These are phyloP conservation scores for Nephelium lappaceum DNA, from an alignment of 345 rosid species.

Conservation along the genomic window DNA sequence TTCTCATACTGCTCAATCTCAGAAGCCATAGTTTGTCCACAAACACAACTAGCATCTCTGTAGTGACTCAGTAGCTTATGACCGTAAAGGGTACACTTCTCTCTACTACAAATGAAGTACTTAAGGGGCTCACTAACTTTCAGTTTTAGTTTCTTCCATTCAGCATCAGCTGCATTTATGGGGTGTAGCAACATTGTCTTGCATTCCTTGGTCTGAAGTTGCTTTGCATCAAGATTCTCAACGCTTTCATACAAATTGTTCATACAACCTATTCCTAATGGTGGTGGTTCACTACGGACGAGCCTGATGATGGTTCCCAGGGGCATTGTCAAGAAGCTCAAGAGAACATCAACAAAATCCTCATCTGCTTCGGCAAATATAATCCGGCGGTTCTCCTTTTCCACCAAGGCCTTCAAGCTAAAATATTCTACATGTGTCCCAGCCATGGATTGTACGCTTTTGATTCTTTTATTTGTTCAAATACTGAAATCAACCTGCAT, in stretches of 20 bases:
- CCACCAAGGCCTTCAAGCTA: slow-evolving; percentile 30
- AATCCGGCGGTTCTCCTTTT: slow-evolving; percentile 24
- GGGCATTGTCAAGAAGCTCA: slow-evolving; percentile 34
- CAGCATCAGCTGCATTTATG: slow-evolving; percentile 11
- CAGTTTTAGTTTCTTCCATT: slow-evolving; percentile 23
- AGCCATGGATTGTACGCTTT: neutral
- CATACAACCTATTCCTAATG: slow-evolving; percentile 13
- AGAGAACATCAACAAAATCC: slow-evolving; percentile 30
- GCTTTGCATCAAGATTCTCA: slow-evolving; percentile 18
- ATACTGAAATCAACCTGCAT: neutral
- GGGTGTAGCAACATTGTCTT: slow-evolving; percentile 26
- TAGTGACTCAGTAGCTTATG: slow-evolving; percentile 16
- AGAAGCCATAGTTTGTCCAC: neutral
- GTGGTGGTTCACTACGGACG: neutral
- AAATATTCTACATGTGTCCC: neutral
- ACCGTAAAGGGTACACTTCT: neutral
- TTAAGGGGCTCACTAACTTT: neutral
- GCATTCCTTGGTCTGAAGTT: slow-evolving; percentile 16
- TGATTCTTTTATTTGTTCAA: neutral
- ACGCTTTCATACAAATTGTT: slow-evolving; percentile 32
- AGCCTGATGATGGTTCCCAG: slow-evolving; percentile 25
- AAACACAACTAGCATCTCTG: neutral
- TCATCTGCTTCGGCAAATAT: slow-evolving; percentile 21
- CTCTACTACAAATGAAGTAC: neutral
- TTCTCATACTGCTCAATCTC: neutral